phyloP scores from a whole-genome alignment of 1,284 basidiomycete species.

The Marasmius oreades region DNA sequence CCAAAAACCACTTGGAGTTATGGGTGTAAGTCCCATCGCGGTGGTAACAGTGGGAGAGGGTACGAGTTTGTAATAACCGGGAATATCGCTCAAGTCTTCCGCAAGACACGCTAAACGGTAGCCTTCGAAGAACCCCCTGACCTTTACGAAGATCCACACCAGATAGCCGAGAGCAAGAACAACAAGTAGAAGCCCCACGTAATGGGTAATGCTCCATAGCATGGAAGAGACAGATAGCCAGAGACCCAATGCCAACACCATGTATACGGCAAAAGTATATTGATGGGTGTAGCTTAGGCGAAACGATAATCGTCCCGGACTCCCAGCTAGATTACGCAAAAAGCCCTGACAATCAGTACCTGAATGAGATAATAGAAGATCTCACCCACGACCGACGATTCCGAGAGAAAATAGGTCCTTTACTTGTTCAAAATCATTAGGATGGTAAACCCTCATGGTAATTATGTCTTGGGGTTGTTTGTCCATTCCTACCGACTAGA shows the following conservation, averaged over 20 bases:
- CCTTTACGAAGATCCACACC: not conserved
- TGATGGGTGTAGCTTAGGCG: not conserved
- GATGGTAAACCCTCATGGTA: not conserved
- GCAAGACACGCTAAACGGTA: conserved; percentile 1
- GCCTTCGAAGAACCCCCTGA: not conserved
- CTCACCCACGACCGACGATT: not conserved
- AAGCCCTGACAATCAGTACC: not conserved
- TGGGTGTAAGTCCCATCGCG: not conserved
- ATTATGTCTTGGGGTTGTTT: not conserved
- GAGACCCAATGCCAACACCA: not conserved
- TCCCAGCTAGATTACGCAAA: not conserved
- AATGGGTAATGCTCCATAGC: not conserved
- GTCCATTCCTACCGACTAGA: not conserved
- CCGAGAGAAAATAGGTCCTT: not conserved
- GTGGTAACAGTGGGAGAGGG: not conserved
- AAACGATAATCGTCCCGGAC: conserved; percentile 1
- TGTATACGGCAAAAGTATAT: not conserved
- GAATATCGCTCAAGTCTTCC: not conserved
- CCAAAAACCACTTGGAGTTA: not conserved
- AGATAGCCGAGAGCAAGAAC: not conserved
- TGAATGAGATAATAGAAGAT: not conserved
- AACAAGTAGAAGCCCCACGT: not conserved
- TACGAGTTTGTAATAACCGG: not conserved
- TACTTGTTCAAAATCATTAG: not conserved
- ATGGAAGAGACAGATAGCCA: not conserved